Evolutionary conservation across 371 early-diverging fungal species (phyloP), one percentile per base, ranked within the genome.

Genomic region (Mucor velutinosus): DNA sequence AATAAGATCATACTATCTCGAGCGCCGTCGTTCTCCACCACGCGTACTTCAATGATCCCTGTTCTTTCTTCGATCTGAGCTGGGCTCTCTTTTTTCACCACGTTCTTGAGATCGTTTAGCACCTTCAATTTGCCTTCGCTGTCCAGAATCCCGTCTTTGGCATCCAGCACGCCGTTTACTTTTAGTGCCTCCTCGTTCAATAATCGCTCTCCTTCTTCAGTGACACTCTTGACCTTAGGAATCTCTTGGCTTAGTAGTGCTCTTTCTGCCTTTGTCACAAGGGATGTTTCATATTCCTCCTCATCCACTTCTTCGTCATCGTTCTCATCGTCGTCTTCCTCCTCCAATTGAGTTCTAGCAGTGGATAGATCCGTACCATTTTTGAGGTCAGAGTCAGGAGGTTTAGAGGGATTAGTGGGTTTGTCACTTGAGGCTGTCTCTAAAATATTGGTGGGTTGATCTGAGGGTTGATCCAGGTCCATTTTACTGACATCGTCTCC

Each of bases 1-100:
- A 99, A 83, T 29, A 96, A 76, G 8, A 93, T 91, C 91, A 96
- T 91, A 47, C 89, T 90, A 39, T 92, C 90, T 27, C 87, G 86
- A 6, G 72, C 59, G 4, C 89, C 89, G 76, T 97, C 95, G 65
- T 96, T 96, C 21, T 73, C 76, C 14, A 94, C 93, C 14, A 92
- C 89, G 19, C 87, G 77, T 67, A 94, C 92, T 47, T 81, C 76
- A 37, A 96, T 92, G 37, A 83, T 32, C 0, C 94, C 95, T 49
- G 85, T 77, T 33, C 79, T 77, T 64, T 94, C 94, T 65, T 94
- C 93, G 25, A 73, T 67, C 56, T 79, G 78, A 0, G 84, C 82
- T 3, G 82, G 74, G 25, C 76, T 83, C 62, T 80, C 78, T 62
- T 82, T 80, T 65, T 76, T 76, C 47, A 73, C 60, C 17, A 76